These are phyloP conservation scores for Linnemannia hyalina DNA, from an alignment of 192 early-diverging fungal genomes.

Conservation along the genomic window DNA sequence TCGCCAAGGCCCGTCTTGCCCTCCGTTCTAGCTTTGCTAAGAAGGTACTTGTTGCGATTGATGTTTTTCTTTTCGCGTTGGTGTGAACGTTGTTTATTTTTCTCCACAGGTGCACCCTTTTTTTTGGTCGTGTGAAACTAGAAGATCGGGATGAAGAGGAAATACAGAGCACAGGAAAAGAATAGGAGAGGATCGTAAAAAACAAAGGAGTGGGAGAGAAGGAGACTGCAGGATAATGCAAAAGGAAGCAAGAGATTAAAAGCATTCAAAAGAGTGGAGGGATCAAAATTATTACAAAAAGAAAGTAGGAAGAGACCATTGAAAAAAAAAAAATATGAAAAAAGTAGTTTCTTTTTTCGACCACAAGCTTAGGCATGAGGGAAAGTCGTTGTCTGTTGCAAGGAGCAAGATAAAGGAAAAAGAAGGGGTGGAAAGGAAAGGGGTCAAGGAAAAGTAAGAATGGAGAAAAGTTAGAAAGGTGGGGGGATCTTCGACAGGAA, in stretches of 20 bases:
- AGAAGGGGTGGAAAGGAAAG: neutral
- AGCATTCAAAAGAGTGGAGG: neutral
- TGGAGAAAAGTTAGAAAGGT: neutral
- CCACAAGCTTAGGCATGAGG: too few species aligned
- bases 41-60: conserved; percentile 62
- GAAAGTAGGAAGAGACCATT: neutral
- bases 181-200: neutral
- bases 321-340: too few species aligned
- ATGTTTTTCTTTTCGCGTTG: neutral
- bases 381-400: neutral
- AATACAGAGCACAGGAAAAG: neutral
- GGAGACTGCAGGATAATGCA: neutral
- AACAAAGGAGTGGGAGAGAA: neutral
- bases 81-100: neutral
- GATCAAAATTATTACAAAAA: neutral
- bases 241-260: neutral
- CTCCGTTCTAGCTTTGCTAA: conserved; percentile 78
- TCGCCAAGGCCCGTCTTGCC: conserved; percentile 84
- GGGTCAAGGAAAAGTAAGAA: neutral
- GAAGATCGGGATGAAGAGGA: neutral
- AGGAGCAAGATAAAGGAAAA: neutral
- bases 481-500: neutral
- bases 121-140: neutral
- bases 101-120: neutral
- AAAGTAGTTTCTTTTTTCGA: too few species aligned